A percentile compares a stretch with the other conserved stretches of the same genome.
These are phyloP conservation scores for Patellaria atrata DNA, from an alignment of 495 filamentous ascomycete genomes.

Conservation along the genomic window DNA sequence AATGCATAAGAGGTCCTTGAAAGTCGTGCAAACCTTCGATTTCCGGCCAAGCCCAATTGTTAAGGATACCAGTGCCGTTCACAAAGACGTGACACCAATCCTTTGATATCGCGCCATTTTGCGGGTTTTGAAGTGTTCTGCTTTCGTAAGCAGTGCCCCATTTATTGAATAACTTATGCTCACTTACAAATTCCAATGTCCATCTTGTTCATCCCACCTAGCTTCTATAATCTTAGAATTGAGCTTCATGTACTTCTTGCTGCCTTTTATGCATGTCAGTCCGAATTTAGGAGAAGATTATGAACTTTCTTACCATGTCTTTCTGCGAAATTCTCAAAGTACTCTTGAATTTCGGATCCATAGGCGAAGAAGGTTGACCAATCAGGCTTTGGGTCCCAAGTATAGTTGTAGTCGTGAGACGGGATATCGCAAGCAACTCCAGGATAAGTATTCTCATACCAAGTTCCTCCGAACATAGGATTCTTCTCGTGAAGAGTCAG, in stretches of 20 bases:
- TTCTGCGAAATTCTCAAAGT: slow-evolving; percentile 23
- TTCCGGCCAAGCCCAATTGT: slow-evolving; percentile 19
- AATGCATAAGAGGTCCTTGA: slow-evolving; percentile 29
- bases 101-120: slow-evolving; percentile 8
- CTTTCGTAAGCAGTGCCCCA: slow-evolving; percentile 5
- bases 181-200: slow-evolving; percentile 21
- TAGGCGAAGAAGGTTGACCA: slow-evolving; percentile 26
- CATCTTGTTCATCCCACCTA: slow-evolving; percentile 19
- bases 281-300: background rate
- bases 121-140: slow-evolving; percentile 12
- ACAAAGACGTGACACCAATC: slow-evolving; percentile 24
- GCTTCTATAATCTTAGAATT: slow-evolving; percentile 21
- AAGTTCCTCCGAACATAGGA: slow-evolving; percentile 19
- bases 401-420: slow-evolving; percentile 23
- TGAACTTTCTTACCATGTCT: slow-evolving; percentile 12
- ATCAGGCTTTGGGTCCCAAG: slow-evolving; percentile 26
- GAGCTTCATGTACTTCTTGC: slow-evolving; percentile 22
- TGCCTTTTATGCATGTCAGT: slow-evolving; percentile 1
- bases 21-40: slow-evolving; percentile 21
- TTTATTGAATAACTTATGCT: background rate
- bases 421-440: slow-evolving; percentile 27
- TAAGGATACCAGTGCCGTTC: slow-evolving; percentile 24
- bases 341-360: slow-evolving; percentile 25
- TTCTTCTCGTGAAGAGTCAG: slow-evolving; percentile 22
- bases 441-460: slow-evolving; percentile 23